Percentiles rank a stretch among this genome's conserved stretches.
Evolutionary conservation across 148 eudicot genomes (phyloP).

Genomic region (Cornus kousa): DNA sequence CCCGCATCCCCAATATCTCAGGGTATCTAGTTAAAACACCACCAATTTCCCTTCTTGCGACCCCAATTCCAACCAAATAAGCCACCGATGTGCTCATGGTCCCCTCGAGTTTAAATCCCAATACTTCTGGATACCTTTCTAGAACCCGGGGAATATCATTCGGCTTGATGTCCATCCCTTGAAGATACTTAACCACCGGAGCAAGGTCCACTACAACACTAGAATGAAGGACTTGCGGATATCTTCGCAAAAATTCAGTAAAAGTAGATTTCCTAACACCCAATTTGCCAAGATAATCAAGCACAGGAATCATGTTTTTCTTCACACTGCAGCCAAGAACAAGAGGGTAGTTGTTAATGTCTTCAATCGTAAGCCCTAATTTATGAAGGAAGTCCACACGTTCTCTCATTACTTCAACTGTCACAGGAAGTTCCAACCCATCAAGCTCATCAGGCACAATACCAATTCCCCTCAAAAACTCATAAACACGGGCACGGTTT

Average conservation of each 20-base stretch:
- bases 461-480: constrained; percentile 74
- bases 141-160: constrained; percentile 76
- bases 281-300: constrained; percentile 94
- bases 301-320: constrained; percentile 97
- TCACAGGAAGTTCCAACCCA: constrained; percentile 92
- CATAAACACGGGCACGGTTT: constrained; percentile 83
- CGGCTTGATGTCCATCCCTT: constrained; percentile 79
- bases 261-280: constrained; percentile 79
- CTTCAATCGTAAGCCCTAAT: constrained; percentile 81
- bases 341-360: constrained; percentile 92
- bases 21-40: constrained; percentile 78
- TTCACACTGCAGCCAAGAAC: constrained; percentile 99
- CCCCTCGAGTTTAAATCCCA: constrained; percentile 98
- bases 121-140: constrained; percentile 84
- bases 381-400: constrained; percentile 88
- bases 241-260: constrained; percentile 73
- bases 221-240: constrained; percentile 93
- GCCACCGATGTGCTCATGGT: constrained; percentile 99
- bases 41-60: constrained; percentile 85
- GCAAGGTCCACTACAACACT: constrained; percentile 95
- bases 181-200: constrained; percentile 91
- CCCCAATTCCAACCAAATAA: constrained; percentile 93
- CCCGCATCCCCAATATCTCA: constrained; percentile 91
- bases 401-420: constrained; percentile 94
- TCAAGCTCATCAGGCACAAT: constrained; percentile 88